Percentiles rank a stretch among this genome's conserved stretches.
phyloP scores from a whole-genome alignment of 306 rosid genomes.

The Parietaria judaica region DNA sequence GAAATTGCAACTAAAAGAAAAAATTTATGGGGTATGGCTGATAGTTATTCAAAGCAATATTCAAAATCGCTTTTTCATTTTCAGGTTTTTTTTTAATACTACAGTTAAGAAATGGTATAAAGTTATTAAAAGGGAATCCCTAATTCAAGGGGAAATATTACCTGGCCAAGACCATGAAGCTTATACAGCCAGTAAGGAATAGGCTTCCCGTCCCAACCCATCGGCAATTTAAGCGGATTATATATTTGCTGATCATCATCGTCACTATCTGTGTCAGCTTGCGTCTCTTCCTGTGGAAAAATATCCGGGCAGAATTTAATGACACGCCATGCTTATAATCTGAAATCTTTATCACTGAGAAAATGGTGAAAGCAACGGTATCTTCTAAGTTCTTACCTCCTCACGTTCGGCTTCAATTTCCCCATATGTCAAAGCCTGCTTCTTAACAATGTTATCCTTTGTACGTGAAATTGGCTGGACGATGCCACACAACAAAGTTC shows the following conservation, averaged over 20 bases:
- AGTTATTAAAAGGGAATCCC: background rate
- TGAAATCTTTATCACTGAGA: background rate
- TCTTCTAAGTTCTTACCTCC: slow-evolving; percentile 52
- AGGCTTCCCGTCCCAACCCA: slow-evolving; percentile 99
- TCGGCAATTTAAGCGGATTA: slow-evolving; percentile 95
- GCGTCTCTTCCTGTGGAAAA: slow-evolving; percentile 73
- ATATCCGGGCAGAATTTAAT: slow-evolving; percentile 8
- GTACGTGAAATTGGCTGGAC: slow-evolving; percentile 71
- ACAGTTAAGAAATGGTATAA: too few relatives aligned
- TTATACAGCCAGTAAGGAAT: slow-evolving; percentile 98
- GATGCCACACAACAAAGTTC: slow-evolving; percentile 18
- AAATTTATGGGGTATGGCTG: too few relatives aligned
- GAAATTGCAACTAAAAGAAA: too few relatives aligned
- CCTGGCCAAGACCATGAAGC: slow-evolving; percentile 99
- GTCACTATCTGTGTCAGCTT: slow-evolving; percentile 85
- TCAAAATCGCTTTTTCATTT: too few relatives aligned
- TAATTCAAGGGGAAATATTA: slow-evolving; percentile 24
- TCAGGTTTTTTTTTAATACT: too few relatives aligned
- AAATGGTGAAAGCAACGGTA: background rate
- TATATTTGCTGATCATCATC: slow-evolving; percentile 97
- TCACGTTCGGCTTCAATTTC: slow-evolving; percentile 96
- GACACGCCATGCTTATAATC: background rate
- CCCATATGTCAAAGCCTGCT: slow-evolving; percentile 89
- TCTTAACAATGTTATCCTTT: slow-evolving; percentile 85
- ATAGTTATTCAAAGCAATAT: too few relatives aligned